Conservation (phyloP, 2,329 filamentous ascomycete species). For the Paraphaeosphaeria sporulosa region DNA sequence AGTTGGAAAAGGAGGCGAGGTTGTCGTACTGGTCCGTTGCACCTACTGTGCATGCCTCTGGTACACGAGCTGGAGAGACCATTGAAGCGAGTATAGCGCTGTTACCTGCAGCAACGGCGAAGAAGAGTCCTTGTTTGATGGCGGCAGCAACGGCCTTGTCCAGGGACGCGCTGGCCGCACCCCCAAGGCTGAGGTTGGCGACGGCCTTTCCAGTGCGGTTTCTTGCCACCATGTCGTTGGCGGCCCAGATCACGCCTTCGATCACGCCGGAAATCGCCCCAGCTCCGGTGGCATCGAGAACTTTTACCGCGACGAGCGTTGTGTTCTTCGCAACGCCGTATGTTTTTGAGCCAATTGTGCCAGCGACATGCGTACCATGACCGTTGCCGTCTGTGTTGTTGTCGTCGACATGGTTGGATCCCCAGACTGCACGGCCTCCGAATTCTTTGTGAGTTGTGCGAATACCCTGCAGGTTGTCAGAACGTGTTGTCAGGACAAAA, state of each 20-base stretch:
- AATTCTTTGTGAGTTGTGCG: constrained; percentile 95
- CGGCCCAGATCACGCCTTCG: constrained; percentile 96
- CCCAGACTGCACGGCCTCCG: constrained; percentile 93
- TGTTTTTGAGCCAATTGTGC: constrained; percentile 96
- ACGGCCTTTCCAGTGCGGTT: constrained; percentile 85
- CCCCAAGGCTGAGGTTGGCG: constrained; percentile 99
- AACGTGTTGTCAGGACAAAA: no score
- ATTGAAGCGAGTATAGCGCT: constrained; percentile 98
- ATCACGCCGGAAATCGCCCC: constrained; percentile 99
- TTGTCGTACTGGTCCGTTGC: constrained; percentile 91
- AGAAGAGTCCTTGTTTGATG: constrained; percentile 90
- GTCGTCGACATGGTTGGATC: constrained; percentile 87
- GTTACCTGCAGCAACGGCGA: constrained; percentile 97
- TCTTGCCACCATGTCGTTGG: constrained; percentile 73
- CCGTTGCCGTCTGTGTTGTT: constrained; percentile 97
- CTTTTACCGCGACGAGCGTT: constrained; percentile 95
- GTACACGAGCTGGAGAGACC: constrained; percentile 96
- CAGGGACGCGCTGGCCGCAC: constrained; percentile 92
- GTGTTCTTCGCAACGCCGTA: constrained; percentile 99
- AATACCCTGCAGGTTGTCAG: constrained; percentile 26
- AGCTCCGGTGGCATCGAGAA: constrained; percentile 94
- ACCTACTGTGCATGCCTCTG: constrained; percentile 92
- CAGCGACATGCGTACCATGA: constrained; percentile 99
- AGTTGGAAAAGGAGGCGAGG: constrained; percentile 99
- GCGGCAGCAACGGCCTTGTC: constrained; percentile 94